Conservation (phyloP, 768 basidiomycete genomes). For the Flagelloscypha sp. region DNA sequence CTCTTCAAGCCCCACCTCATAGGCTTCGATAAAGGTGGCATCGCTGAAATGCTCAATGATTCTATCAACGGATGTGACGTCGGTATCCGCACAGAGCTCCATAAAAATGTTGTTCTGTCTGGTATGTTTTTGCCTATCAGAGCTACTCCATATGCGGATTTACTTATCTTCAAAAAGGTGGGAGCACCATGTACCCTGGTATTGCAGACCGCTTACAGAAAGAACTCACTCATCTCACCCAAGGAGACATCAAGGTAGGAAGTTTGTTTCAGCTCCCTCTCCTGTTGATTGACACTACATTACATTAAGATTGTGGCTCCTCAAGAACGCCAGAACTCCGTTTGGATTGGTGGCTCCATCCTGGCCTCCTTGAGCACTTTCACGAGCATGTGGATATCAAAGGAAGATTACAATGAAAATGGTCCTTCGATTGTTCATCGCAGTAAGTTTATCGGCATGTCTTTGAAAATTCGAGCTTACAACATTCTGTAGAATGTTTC, state of each 20-base stretch:
- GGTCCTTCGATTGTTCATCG: conserved; percentile 30
- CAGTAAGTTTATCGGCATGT: conserved; percentile 11
- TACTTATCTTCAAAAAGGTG: conserved; percentile 40
- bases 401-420: conserved; percentile 43
- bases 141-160: conserved; percentile 24
- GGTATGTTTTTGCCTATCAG: no score
- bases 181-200: conserved; percentile 50
- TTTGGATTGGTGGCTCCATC: conserved; percentile 41
- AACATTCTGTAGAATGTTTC: no score
- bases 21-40: conserved; percentile 45
- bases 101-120: conserved; percentile 79
- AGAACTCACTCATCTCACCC: conserved; percentile 41
- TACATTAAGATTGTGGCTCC: conserved; percentile 51
- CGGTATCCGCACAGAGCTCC: conserved; percentile 74
- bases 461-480: no score
- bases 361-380: conserved; percentile 47
- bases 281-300: conserved; percentile 9
- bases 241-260: conserved; percentile 50
- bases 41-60: conserved; percentile 53
- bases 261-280: not conserved
- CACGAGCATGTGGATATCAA: conserved; percentile 50
- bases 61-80: conserved; percentile 64
- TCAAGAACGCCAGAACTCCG: conserved; percentile 51
- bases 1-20: conserved; percentile 52
- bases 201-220: conserved; percentile 55